Conservation (phyloP, 163 green algal species). For the Dunaliella salina region DNA sequence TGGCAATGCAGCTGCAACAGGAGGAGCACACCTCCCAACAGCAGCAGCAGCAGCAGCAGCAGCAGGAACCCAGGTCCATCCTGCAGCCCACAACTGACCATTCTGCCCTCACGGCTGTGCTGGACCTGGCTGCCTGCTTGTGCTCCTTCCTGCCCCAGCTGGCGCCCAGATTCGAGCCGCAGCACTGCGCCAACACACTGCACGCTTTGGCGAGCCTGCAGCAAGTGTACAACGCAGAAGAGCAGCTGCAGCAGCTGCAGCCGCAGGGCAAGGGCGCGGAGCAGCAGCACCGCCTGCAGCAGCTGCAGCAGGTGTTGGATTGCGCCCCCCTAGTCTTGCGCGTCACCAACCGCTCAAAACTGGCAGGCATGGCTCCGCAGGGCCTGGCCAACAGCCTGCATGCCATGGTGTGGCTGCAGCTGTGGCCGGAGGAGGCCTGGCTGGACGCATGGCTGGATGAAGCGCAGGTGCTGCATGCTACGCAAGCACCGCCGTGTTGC, state of each 20-base stretch:
- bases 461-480: background rate
- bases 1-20: background rate
- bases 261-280: background rate
- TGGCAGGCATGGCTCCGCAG: background rate
- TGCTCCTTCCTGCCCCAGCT: background rate
- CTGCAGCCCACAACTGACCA: background rate
- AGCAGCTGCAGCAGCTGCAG: conserved; percentile 1
- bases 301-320: background rate
- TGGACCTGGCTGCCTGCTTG: background rate
- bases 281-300: background rate
- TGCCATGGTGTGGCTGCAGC: background rate
- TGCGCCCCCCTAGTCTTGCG: background rate
- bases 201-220: conserved; percentile 14
- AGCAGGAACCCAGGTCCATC: background rate
- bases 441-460: conserved; percentile 15
- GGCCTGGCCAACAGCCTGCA: conserved; percentile 26
- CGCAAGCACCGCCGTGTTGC: background rate
- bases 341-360: background rate
- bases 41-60: background rate
- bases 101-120: background rate
- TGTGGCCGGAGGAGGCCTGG: conserved; percentile 5
- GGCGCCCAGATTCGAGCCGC: conserved; percentile 13
- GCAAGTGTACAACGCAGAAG: background rate
- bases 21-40: background rate
- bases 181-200: conserved; percentile 25